A percentile compares a stretch with the other conserved stretches of the same genome.
Evolutionary conservation across 208 protist species (phyloP).

Genomic region (Trypanosoma platydactyli): DNA sequence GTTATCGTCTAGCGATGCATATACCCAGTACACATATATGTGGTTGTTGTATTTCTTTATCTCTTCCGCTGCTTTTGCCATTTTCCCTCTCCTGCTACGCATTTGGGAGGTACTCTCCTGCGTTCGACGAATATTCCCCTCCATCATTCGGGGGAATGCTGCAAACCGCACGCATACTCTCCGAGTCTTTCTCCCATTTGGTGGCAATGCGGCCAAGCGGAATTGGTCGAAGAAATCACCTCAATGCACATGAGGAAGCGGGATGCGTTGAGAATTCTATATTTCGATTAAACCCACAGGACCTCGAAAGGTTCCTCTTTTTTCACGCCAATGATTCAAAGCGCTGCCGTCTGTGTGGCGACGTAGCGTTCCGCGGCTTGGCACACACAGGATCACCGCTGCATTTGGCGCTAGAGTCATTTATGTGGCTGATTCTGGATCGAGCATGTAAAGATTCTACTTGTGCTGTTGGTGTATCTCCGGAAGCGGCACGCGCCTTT

Average conservation of each 20-base stretch:
- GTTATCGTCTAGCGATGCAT: too few relatives aligned
- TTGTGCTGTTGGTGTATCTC: conserved; percentile 22
- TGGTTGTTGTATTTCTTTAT: too few relatives aligned
- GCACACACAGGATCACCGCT: conserved; percentile 1
- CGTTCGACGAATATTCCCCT: not conserved
- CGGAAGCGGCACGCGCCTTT: conserved; percentile 13
- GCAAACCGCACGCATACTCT: not conserved
- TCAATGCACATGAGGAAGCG: not conserved
- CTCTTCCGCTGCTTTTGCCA: too few relatives aligned
- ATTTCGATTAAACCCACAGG: not conserved
- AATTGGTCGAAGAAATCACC: not conserved
- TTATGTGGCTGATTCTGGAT: conserved; percentile 25
- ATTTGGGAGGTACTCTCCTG: not conserved
- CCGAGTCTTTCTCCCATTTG: not conserved
- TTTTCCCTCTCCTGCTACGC: not conserved
- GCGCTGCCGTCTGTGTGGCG: conserved; percentile 24
- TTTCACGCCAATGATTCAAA: not conserved
- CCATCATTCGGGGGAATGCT: not conserved
- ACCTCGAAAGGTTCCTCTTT: conserved; percentile 26
- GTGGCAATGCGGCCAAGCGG: not conserved
- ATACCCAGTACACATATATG: too few relatives aligned
- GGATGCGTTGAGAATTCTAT: not conserved
- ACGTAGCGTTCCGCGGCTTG: not conserved
- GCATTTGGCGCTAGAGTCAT: conserved; percentile 15
- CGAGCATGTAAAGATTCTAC: conserved; percentile 10